A percentile compares a stretch with the other conserved stretches of the same genome.
phyloP scores from a whole-genome alignment of 2,329 filamentous ascomycete genomes.

The Phialocephala sp. region DNA sequence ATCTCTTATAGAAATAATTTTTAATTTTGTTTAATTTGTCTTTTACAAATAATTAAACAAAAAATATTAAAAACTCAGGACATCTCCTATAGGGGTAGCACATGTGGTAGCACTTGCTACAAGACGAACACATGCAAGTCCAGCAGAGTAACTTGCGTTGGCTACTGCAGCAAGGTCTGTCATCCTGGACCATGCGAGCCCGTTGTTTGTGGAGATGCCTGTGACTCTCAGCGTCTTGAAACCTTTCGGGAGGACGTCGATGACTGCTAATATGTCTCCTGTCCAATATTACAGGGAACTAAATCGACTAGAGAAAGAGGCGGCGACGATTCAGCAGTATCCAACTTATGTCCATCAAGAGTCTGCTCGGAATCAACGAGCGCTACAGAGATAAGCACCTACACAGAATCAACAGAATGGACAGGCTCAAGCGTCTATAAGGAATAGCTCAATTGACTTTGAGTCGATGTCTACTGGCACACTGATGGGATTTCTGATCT shows the following conservation, averaged over 20 bases:
- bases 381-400: background rate
- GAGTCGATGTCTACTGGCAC: no score
- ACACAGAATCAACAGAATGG: background rate
- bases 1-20: no score
- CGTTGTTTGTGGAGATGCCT: background rate
- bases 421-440: background rate
- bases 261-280: background rate
- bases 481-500: no score
- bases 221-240: background rate
- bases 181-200: constrained; percentile 11
- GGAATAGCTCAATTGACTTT: background rate
- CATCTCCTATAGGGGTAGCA: background rate
- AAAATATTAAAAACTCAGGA: no score
- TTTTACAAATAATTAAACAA: no score
- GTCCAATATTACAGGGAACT: background rate
- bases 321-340: background rate
- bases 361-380: background rate
- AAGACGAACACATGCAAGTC: background rate
- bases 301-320: constrained; percentile 1
- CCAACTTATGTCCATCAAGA: background rate
- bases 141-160: background rate
- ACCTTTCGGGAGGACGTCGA: background rate
- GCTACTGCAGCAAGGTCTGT: constrained; percentile 4
- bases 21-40: no score
- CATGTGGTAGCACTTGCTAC: background rate